Conservation (phyloP, 2,329 filamentous ascomycete species). For the Phaeophleospora eucalypticola region DNA sequence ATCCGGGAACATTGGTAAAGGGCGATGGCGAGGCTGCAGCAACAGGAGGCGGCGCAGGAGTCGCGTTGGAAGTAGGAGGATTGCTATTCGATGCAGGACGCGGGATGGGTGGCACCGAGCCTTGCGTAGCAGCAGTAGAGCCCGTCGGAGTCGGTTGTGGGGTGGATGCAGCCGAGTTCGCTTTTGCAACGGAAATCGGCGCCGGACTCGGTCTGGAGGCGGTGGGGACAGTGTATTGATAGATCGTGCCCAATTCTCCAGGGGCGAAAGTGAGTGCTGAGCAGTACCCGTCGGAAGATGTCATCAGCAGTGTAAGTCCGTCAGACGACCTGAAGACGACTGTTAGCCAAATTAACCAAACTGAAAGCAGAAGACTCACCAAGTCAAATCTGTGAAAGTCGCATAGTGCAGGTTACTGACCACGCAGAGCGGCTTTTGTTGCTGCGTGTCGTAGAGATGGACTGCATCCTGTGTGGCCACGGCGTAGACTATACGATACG, state of each 20-base stretch:
- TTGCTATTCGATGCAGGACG: constrained; percentile 12
- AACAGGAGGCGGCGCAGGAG: constrained; percentile 9
- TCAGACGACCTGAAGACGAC: constrained; percentile 62
- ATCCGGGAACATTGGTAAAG: constrained; percentile 33
- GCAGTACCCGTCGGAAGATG: constrained; percentile 97
- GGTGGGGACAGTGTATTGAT: constrained; percentile 58
- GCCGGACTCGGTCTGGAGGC: constrained; percentile 37
- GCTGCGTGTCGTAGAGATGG: constrained; percentile 92
- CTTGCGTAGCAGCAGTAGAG: constrained; percentile 11
- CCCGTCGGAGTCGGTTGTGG: constrained; percentile 35
- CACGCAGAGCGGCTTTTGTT: constrained; percentile 86
- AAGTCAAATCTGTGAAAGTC: constrained; percentile 92
- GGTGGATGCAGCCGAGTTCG: constrained; percentile 37
- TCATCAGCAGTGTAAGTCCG: constrained; percentile 78
- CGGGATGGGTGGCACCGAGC: constrained; percentile 52
- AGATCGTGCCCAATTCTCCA: constrained; percentile 79
- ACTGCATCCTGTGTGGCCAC: constrained; percentile 96
- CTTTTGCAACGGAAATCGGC: constrained; percentile 37
- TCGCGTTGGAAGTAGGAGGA: constrained; percentile 5
- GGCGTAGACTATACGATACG: constrained; percentile 92
- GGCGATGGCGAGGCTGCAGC: constrained; percentile 53
- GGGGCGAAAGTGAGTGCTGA: constrained; percentile 80
- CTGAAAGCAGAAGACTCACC: constrained; percentile 55
- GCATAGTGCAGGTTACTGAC: constrained; percentile 97
- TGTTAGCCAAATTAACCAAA: constrained; percentile 25